Evolutionary conservation across 345 rosid genomes (phyloP), one percentile per base, ranked within the genome.

Genomic region (Eutrema heterophyllum): DNA sequence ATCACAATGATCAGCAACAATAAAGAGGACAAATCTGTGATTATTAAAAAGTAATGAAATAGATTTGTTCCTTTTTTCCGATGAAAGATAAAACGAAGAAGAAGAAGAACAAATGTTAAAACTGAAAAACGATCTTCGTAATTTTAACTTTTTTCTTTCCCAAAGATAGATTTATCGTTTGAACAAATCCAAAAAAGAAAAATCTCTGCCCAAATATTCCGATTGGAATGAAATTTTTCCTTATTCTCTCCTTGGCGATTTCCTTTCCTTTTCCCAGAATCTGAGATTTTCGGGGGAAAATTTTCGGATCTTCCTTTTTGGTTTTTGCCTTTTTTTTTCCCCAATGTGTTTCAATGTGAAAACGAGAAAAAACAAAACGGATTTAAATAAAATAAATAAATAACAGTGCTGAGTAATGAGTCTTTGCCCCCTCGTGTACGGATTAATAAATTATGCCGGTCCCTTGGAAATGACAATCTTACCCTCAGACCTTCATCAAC

Each of bases 121-220:
- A 33, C 24, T 51, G 26, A 32, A 53, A 71, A 56, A 57, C 50
- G 57, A 56, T 59, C 46, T 68, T 68, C 46, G 48, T 18, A 48
- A 11, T 13, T 63, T 76, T 62, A 63, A 76, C 61, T 50, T 65
- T 62, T 56, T 13, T 39, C 12, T 67, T 2, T 40, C 75, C 71
- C 66, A 55, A 64, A 77, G 67, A 77, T 70, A 77, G 67, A 70
- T 70, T 77, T 48, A 46, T 63, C 33, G 71, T 54, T 77, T 77
- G 62, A 71, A 77, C 68, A 73, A 82, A 79, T 74, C 76, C 68
- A 61, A 78, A 72, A 74, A 75, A 82, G 73, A 78, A 72, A 83
- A 40, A 65, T 58, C 73, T 71, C 33, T 68, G 38, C 41, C 35
- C 82, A 79, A 79, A 87, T 87, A 83, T 85, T 83, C 91, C 83